Evolutionary conservation across 345 rosid genomes (phyloP), one percentile per base, ranked within the genome.

Genomic region (Lepidium didymum): DNA sequence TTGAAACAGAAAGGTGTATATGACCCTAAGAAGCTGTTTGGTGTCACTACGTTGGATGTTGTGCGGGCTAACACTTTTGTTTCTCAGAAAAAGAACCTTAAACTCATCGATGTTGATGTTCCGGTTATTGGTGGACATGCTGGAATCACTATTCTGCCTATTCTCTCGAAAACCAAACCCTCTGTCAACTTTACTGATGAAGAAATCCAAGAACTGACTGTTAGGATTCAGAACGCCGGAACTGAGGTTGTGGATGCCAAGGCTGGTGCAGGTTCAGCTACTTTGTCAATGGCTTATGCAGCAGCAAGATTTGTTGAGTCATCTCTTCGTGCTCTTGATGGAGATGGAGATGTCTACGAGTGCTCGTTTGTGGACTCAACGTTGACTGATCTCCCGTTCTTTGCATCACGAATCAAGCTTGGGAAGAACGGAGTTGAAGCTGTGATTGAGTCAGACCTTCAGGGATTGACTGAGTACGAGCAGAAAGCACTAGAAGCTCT

Each of bases 261-360:
- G 81, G 99, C 92, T 0, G 96, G 99, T 70, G 93, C 95, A 11
- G 99, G 99, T 37, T 94, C 97, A 42, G 96, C 99, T 31, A 94
- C 97, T 12, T 77, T 94, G 59, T 91, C 99, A 6, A 94, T 94
- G 97, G 99, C 97, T 4, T 91, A 94, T 74, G 97, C 96, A 11
- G 96, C 96, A 6, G 99, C 97, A 10, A 84, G 97, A 82, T 91
- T 94, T 68, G 95, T 91, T 0, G 99, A 94, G 82, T 89, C 99
- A 18, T 91, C 97, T 61, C 96, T 94, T 15, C 91, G 96, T 56
- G 97, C 97, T 40, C 81, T 94, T 53, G 96, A 89, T 42, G 97
- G 99, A 43, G 96, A 89, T 71, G 86, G 77, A 2, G 96, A 87
- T 56, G 99, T 94, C 10, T 86, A 89, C 3, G 96, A 91, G 81